A percentile compares a stretch with the other conserved stretches of the same genome.
These are phyloP conservation scores for Beauveria pseudobassiana DNA, from an alignment of 2,329 filamentous ascomycete genomes.

Conservation along the genomic window DNA sequence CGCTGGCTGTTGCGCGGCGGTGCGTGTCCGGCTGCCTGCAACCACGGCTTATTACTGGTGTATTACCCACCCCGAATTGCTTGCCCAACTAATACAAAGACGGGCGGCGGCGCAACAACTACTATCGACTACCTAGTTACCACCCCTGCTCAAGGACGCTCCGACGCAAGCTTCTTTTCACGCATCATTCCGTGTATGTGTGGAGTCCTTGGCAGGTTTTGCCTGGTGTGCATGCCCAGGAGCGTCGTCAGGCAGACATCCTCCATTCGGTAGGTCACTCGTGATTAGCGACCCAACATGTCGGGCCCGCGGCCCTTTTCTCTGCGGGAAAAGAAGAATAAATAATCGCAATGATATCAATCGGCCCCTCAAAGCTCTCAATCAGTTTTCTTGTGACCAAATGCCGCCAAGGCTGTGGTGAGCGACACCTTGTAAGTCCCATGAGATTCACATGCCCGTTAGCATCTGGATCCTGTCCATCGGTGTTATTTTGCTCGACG, in stretches of 20 bases:
- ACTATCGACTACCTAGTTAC: not conserved
- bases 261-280: constrained; percentile 4
- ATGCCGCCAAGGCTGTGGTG: not conserved
- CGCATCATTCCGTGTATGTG: not conserved
- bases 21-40: constrained; percentile 1
- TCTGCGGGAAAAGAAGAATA: not conserved
- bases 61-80: not conserved
- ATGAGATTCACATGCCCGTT: constrained; percentile 2
- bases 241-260: constrained; percentile 10
- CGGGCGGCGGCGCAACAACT: not conserved
- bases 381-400: not conserved
- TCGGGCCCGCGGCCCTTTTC: not conserved
- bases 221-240: not conserved
- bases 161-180: not conserved
- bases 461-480: not conserved
- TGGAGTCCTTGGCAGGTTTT: not conserved
- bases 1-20: not conserved
- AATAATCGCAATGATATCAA: not conserved
- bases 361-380: not conserved
- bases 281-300: constrained; percentile 6
- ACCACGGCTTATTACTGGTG: not conserved
- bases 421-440: not conserved
- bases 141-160: not conserved
- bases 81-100: not conserved
- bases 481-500: not conserved